Conservation (phyloP, 495 filamentous ascomycete species). For the Xylaria palmicola region DNA sequence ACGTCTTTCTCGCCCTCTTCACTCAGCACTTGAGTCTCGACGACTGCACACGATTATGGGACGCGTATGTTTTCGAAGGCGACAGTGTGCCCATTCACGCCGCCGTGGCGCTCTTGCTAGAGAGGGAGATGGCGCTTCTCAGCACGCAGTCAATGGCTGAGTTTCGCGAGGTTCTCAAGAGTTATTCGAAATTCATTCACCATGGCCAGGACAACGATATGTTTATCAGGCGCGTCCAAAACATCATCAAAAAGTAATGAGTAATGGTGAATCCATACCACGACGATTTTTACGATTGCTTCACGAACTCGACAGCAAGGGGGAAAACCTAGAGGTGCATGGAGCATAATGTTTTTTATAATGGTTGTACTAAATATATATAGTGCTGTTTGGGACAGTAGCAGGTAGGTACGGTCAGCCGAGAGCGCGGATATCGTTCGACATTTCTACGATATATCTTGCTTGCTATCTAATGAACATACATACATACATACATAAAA, state of each 20-base stretch:
- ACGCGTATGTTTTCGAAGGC: conserved; percentile 92
- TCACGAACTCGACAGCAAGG: not conserved
- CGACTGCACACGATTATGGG: conserved; percentile 78
- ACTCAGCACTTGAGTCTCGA: conserved; percentile 63
- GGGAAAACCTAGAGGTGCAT: not conserved
- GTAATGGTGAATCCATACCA: not conserved
- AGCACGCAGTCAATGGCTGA: conserved; percentile 33
- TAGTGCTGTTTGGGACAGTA: not conserved
- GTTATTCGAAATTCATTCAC: not conserved
- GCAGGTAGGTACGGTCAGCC: not conserved
- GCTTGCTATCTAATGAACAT: not conserved
- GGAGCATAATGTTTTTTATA: conserved; percentile 1
- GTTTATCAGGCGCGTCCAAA: conserved; percentile 5
- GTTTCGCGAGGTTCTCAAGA: conserved; percentile 30
- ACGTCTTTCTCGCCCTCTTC: conserved; percentile 54
- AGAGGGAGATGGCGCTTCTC: conserved; percentile 42
- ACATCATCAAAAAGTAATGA: not conserved
- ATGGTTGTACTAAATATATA: not conserved
- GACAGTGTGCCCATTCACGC: conserved; percentile 78
- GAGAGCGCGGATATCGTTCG: not conserved
- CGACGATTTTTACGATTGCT: conserved; percentile 7
- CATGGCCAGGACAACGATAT: conserved; percentile 8
- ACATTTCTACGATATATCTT: too few relatives aligned
- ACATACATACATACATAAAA: not conserved
- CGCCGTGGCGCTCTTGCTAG: conserved; percentile 67